These are phyloP conservation scores for Alternaria brassicicola DNA, from an alignment of 2,329 filamentous ascomycete species.

Conservation along the genomic window DNA sequence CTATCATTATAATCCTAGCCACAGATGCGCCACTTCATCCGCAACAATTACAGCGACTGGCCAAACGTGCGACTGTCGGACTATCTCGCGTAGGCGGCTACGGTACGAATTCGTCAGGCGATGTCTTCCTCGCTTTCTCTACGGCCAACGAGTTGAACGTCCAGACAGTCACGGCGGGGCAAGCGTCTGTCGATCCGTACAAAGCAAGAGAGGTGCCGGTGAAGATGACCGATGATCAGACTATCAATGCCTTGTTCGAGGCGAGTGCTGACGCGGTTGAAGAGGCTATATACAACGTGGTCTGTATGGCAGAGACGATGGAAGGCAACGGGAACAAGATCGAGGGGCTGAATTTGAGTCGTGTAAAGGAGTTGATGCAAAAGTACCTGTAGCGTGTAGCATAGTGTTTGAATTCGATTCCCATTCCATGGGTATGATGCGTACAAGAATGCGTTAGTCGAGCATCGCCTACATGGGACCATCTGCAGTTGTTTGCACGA, in stretches of 20 bases:
- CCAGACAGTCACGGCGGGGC: constrained; percentile 44
- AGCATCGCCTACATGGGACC: neutral
- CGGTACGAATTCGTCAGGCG: constrained; percentile 67
- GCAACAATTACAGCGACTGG: constrained; percentile 62
- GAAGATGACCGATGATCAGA: constrained; percentile 62
- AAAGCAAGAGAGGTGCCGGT: constrained; percentile 53
- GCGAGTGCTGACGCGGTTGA: constrained; percentile 68
- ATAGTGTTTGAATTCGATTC: neutral
- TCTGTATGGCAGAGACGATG: constrained; percentile 67
- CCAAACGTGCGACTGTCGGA: constrained; percentile 67
- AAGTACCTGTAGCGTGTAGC: constrained; percentile 35
- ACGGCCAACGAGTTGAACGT: constrained; percentile 62
- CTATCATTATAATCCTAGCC: constrained; percentile 67
- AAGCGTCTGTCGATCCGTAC: constrained; percentile 39
- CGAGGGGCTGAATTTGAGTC: constrained; percentile 43
- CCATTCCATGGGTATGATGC: neutral
- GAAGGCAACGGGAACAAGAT: constrained; percentile 58
- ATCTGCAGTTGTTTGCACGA: neutral
- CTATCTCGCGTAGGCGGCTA: constrained; percentile 66
- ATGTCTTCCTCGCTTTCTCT: constrained; percentile 71
- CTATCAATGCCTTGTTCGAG: constrained; percentile 67
- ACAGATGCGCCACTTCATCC: constrained; percentile 67
- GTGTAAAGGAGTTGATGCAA: constrained; percentile 46
- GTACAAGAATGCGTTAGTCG: neutral
- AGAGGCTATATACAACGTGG: constrained; percentile 69